Evolutionary conservation across 441 rosid genomes (phyloP).

Genomic region (Viola pubescens): DNA sequence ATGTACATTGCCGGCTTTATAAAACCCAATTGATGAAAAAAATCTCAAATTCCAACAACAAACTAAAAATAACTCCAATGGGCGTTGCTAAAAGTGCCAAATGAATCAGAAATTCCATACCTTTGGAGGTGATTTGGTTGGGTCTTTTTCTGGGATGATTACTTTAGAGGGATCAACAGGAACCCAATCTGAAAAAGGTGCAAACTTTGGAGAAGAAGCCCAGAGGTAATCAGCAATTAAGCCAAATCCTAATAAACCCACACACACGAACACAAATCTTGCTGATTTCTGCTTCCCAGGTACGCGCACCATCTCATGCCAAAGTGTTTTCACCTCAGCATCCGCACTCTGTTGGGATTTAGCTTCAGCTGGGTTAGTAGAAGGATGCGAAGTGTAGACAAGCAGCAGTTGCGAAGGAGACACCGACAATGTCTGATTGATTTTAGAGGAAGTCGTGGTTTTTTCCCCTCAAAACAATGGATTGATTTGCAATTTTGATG

Average conservation of each 20-base stretch:
- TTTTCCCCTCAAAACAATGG: too few species aligned
- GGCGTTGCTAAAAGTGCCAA: not conserved
- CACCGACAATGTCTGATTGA: too few species aligned
- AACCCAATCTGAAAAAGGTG: constrained; percentile 26
- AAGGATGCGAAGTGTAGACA: too few species aligned
- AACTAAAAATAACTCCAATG: not conserved
- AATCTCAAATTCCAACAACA: not conserved
- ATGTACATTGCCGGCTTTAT: too few species aligned
- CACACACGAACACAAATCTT: constrained; percentile 36
- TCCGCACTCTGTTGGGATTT: not conserved
- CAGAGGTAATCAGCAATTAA: constrained; percentile 62
- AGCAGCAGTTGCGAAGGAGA: too few species aligned
- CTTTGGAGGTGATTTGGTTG: constrained; percentile 11
- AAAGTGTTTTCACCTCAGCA: not conserved
- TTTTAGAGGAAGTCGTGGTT: too few species aligned
- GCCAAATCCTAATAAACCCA: constrained; percentile 45
- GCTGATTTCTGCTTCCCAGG: constrained; percentile 44
- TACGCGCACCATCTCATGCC: constrained; percentile 42
- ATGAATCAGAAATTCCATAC: constrained; percentile 9
- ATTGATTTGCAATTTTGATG: too few species aligned
- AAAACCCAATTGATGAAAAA: not conserved
- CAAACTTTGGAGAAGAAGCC: constrained; percentile 67
- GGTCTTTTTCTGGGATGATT: constrained; percentile 20
- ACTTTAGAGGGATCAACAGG: constrained; percentile 10
- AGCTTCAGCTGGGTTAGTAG: too few species aligned